Base-by-base conservation (phyloP, 2,329 filamentous ascomycete genomes). In the Pseudogymnoascus sp. region DNA sequence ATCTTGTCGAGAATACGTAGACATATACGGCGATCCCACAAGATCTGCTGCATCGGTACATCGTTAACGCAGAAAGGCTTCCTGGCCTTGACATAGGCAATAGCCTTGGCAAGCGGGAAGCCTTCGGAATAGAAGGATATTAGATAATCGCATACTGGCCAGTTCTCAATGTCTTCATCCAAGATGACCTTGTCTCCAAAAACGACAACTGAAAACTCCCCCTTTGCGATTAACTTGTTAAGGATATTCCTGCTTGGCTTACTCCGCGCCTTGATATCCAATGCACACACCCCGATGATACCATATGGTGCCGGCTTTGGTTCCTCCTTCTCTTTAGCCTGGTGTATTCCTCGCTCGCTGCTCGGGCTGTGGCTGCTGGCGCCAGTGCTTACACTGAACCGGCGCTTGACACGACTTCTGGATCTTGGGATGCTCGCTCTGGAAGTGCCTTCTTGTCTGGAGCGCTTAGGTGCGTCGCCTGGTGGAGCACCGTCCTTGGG, bases 141-240 rank as follows among this genome's bases (percentile, higher is more conserved):
- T 63, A 99, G 78, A 71, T 96, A 99, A 77, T 99, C 95, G 75
- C 81, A 82, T 63, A 96, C 86, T 16, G 93, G 93, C 93, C 93
- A 97, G 73, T 97, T 96, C 76, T 96, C 92, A 63, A 97, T 89
- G 67, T 90, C 90, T 83, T 99, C 95, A 72, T 99, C 95, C 37
- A 99, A 81, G 69, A 99, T 99, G 47, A 97, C 93, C 77, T 99
- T 99, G 79, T 99, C 95, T 59, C 95, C 96, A 78, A 99, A 99
- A 11, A 99, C 93, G 66, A 96, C 88, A 23, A 97, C 93, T 71
- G 99, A 93, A 72, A 99, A 97, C 70, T 97, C 93, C 60, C 88
- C 86, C 68, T 96, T 93, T 36, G 90, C 86, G 68, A 97, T 93
- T 18, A 99, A 81, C 61, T 93, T 86, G 72, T 96, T 97, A 65